These are phyloP conservation scores for Solanum gracilifrons DNA, from an alignment of 257 asterid genomes.

Conservation along the genomic window DNA sequence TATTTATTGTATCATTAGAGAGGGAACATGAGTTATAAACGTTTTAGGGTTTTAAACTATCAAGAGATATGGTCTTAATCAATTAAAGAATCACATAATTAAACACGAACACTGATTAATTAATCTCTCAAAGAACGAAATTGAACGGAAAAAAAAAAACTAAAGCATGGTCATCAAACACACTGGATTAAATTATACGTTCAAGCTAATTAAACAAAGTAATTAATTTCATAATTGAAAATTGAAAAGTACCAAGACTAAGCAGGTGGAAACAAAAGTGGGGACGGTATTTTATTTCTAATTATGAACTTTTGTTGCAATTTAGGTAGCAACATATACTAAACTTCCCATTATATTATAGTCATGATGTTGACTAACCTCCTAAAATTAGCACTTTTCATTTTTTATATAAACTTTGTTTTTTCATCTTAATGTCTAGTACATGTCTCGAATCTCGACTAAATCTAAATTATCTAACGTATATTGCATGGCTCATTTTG, in stretches of 20 bases:
- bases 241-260: background rate
- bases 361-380: conserved; percentile 21
- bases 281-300: background rate
- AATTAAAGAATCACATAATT: background rate
- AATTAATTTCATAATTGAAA: background rate
- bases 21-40: background rate
- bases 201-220: background rate
- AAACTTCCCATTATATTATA: background rate
- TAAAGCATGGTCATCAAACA: background rate
- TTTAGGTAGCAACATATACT: conserved; percentile 19
- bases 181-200: background rate
- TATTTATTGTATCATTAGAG: background rate
- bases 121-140: background rate
- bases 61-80: background rate
- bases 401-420: background rate
- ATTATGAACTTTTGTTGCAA: conserved; percentile 11
- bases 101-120: background rate
- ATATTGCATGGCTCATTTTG: background rate
- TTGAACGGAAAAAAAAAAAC: background rate
- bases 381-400: background rate
- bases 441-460: background rate
- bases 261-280: background rate
- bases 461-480: background rate
- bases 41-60: background rate
- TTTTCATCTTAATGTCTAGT: background rate